These are phyloP conservation scores for Citrullus mucosospermus DNA, from an alignment of 306 rosid genomes.

Conservation along the genomic window DNA sequence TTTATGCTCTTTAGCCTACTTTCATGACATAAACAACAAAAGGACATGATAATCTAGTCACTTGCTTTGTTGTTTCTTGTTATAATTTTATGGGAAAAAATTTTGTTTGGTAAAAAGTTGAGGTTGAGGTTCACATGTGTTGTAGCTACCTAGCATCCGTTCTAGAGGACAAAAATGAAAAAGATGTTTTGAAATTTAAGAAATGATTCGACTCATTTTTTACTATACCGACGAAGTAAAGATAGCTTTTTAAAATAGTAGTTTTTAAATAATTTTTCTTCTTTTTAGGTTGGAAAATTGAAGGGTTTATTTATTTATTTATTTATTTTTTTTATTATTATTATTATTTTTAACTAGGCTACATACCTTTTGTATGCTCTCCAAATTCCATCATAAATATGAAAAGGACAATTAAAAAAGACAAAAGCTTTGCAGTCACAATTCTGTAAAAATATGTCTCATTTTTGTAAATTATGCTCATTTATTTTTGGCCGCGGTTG, in stretches of 20 bases:
- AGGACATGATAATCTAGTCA: not conserved
- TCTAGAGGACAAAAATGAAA: not conserved
- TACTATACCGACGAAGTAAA: too few species aligned
- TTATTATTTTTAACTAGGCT: not conserved
- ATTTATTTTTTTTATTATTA: too few species aligned
- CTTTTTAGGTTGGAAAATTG: too few species aligned
- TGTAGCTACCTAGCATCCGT: not conserved
- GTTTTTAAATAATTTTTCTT: too few species aligned
- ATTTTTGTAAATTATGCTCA: too few species aligned
- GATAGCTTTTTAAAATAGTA: too few species aligned
- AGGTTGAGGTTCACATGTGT: too few species aligned
- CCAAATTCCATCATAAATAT: not conserved
- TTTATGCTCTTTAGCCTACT: not conserved
- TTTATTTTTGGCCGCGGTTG: too few species aligned
- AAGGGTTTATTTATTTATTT: too few species aligned
- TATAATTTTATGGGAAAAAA: not conserved
- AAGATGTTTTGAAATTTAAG: not conserved
- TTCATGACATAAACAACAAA: not conserved
- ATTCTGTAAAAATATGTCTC: not conserved
- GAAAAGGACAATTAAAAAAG: not conserved
- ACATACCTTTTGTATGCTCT: not conserved
- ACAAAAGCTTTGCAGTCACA: not conserved
- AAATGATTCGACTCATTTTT: too few species aligned
- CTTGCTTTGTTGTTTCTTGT: not conserved
- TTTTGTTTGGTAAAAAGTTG: too few species aligned